Evolutionary conservation across 352 stramenopile species (phyloP).

Genomic region (Phytophthora multivora): DNA sequence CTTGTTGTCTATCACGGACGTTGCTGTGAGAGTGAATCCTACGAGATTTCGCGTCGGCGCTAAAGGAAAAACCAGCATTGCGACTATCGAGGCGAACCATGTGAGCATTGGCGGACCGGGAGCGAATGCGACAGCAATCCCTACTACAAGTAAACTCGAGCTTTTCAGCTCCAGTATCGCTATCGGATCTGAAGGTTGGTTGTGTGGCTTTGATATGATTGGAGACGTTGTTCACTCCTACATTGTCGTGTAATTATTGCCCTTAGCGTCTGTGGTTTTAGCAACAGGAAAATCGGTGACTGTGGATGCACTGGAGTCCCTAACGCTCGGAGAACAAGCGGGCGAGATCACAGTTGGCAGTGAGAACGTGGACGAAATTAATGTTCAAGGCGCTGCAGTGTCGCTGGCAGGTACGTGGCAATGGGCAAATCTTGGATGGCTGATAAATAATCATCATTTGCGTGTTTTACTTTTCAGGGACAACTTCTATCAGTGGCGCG

Average conservation of each 20-base stretch:
- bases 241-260: slow-evolving; percentile 6
- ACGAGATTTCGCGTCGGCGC: slow-evolving; percentile 31
- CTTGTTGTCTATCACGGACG: slow-evolving; percentile 28
- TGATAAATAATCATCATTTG: background rate
- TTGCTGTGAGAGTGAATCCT: slow-evolving; percentile 30
- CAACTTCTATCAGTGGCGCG: slow-evolving; percentile 28
- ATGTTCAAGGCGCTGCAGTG: slow-evolving; percentile 23
- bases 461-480: slow-evolving; percentile 20
- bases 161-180: slow-evolving; percentile 39
- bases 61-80: slow-evolving; percentile 30
- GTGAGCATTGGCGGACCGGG: slow-evolving; percentile 38
- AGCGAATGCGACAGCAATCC: slow-evolving; percentile 28
- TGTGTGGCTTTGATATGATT: slow-evolving; percentile 4
- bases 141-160: slow-evolving; percentile 24
- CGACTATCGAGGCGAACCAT: slow-evolving; percentile 35
- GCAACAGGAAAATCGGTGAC: slow-evolving; percentile 30
- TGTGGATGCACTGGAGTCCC: slow-evolving; percentile 29
- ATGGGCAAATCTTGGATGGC: background rate
- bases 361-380: slow-evolving; percentile 23
- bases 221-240: slow-evolving; percentile 5
- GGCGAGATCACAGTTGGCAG: slow-evolving; percentile 26
- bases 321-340: slow-evolving; percentile 27
- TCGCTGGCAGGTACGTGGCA: slow-evolving; percentile 27
- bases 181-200: slow-evolving; percentile 40
- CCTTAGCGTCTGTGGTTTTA: slow-evolving; percentile 29